Percentiles rank a stretch among this genome's conserved stretches.
These are phyloP conservation scores for Epichloe hybrida DNA, from an alignment of 2,329 filamentous ascomycete genomes.

Conservation along the genomic window DNA sequence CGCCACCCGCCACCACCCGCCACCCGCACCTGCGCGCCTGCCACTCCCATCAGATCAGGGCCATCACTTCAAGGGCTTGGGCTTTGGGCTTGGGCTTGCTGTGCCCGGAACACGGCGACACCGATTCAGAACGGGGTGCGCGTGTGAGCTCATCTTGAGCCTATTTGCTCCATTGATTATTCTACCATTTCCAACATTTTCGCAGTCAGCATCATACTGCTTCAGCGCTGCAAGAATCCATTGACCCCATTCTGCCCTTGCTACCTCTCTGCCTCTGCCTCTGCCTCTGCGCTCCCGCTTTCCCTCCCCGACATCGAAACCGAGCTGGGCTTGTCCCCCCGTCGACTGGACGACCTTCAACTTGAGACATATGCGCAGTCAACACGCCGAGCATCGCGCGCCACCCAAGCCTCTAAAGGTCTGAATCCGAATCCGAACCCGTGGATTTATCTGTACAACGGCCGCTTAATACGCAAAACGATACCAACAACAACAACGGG, in stretches of 20 bases:
- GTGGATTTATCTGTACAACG: not conserved
- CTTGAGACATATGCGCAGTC: not conserved
- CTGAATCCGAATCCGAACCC: not conserved
- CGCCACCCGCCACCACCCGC: no score
- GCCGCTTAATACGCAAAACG: not conserved
- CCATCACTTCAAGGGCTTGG: no score
- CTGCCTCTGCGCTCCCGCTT: not conserved
- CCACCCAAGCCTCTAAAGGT: not conserved
- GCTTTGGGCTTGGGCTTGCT: no score
- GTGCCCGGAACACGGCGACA: not conserved
- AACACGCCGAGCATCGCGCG: not conserved
- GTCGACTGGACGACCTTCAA: not conserved
- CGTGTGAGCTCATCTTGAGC: conserved; percentile 1
- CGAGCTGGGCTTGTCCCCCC: not conserved
- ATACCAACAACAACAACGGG: not conserved
- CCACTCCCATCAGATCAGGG: no score
- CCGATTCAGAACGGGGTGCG: not conserved
- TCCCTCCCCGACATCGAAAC: not conserved
- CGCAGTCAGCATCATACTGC: not conserved
- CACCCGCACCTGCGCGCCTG: no score
- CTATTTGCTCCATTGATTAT: not conserved
- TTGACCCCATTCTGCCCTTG: not conserved
- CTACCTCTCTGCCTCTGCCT: not conserved
- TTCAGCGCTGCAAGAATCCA: not conserved
- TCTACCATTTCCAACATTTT: not conserved